These are phyloP conservation scores for Gyrodon lividus DNA, from an alignment of 768 basidiomycete species.

Conservation along the genomic window DNA sequence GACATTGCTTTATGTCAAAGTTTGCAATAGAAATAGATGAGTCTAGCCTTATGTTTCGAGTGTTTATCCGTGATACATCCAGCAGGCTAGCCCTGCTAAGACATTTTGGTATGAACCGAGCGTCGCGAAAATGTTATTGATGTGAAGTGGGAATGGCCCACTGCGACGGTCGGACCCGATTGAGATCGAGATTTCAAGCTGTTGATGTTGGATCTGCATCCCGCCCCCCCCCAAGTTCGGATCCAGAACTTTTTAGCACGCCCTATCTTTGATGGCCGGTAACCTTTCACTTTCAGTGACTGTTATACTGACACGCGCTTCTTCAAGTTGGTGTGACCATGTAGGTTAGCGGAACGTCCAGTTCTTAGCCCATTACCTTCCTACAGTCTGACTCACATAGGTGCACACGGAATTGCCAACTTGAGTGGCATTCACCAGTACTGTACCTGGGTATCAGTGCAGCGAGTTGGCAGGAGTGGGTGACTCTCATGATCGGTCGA, in stretches of 20 bases:
- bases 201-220: slow-evolving; percentile 24
- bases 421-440: not conserved
- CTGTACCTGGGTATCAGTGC: not conserved
- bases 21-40: slow-evolving; percentile 3
- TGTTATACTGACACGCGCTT: not conserved
- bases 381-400: not conserved
- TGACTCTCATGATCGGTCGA: slow-evolving; percentile 20
- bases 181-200: not conserved
- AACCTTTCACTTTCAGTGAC: slow-evolving; percentile 5
- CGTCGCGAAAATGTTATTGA: not conserved
- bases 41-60: slow-evolving; percentile 11
- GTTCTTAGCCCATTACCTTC: not conserved
- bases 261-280: slow-evolving; percentile 13
- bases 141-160: too few relatives aligned
- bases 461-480: slow-evolving; percentile 3
- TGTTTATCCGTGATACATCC: not conserved
- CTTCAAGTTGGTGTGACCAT: not conserved
- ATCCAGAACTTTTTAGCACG: slow-evolving; percentile 16
- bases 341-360: not conserved
- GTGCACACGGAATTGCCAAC: slow-evolving; percentile 16
- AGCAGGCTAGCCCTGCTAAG: not conserved
- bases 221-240: slow-evolving; percentile 7
- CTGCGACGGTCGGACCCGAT: slow-evolving; percentile 8
- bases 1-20: slow-evolving; percentile 28
- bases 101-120: not conserved